Percentiles rank a stretch among this genome's conserved stretches.
Evolutionary conservation across 73 alveolate genomes (phyloP).

Genomic region (Uronychia binucleata): DNA sequence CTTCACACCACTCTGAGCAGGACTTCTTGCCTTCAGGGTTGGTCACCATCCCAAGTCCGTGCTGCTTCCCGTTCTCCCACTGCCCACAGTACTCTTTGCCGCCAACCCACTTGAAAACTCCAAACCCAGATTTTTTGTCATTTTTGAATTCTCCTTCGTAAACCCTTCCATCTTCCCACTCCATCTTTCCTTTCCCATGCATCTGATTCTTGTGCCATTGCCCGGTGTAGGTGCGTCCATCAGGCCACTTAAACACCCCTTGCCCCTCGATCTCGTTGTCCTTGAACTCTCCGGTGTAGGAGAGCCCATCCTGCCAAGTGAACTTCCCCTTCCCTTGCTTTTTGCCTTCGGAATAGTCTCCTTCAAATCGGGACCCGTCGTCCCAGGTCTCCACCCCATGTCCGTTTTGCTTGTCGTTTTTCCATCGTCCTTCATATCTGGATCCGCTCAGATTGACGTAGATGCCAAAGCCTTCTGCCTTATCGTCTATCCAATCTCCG

Average conservation of each 20-base stretch:
- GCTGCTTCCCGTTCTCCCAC: slow-evolving; percentile 68
- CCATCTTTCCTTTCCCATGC: slow-evolving; percentile 6
- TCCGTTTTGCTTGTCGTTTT: slow-evolving; percentile 11
- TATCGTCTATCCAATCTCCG: slow-evolving; percentile 33
- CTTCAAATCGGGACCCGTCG: slow-evolving; percentile 50
- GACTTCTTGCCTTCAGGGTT: neutral
- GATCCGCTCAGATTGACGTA: slow-evolving; percentile 2
- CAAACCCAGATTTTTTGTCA: neutral
- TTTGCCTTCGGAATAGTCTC: slow-evolving; percentile 62
- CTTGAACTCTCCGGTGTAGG: slow-evolving; percentile 70
- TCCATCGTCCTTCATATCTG: slow-evolving; percentile 29
- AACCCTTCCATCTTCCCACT: slow-evolving; percentile 7
- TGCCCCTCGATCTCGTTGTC: slow-evolving; percentile 71
- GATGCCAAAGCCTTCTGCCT: slow-evolving; percentile 22
- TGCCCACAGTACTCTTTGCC: slow-evolving; percentile 61
- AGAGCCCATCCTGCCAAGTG: slow-evolving; percentile 77
- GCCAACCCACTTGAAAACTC: neutral
- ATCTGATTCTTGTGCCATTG: slow-evolving; percentile 15
- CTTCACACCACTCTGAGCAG: neutral
- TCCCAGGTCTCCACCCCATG: slow-evolving; percentile 22
- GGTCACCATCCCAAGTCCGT: slow-evolving; percentile 49
- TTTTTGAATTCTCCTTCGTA: neutral
- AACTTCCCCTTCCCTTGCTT: slow-evolving; percentile 81
- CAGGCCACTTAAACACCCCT: too few relatives aligned
- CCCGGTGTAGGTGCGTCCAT: slow-evolving; percentile 13